Evolutionary conservation across 176 grass and related monocot genomes (phyloP), one percentile per base, ranked within the genome.

Genomic region (Bothriochloa decipiens): DNA sequence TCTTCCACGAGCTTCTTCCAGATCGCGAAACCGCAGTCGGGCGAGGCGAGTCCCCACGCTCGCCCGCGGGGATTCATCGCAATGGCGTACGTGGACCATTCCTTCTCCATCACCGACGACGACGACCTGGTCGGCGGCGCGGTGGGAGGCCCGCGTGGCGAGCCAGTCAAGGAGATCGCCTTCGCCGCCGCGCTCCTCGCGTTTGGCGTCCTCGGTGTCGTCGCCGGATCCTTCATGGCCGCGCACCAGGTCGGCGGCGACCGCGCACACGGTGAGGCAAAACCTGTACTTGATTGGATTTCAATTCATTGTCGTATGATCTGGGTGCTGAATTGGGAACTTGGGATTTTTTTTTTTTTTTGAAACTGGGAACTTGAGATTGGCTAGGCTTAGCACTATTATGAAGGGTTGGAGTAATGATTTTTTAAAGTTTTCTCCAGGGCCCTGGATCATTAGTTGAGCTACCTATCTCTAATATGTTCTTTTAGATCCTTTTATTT

Each of bases 11-110:
- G 73, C 13, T 49, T 32, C 13, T 49, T 32, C 72, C 73, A 71
- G 73, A 88, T 78, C 79, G 11, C 39, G 62, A 55, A 41, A 18
- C 27, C 27, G 15, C 66, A 28, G 28, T 36, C 75, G 11, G 45
- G 18, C 57, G 35, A 37, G 58, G 20, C 73, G 77, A 88, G 70
- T 20, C 40, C 74, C 71, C 77, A 35, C 25, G 27, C 42, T n/a
- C 69, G 75, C 25, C 17, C 36, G 15, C 47, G 33, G 25, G 25
- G 25, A 74, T 74, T 28, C 49, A 22, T 76, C 62, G 62, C 29
- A 37, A 94, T 94, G 92, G 92, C 92, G 71, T 94, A 94, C 84
- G 92, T 94, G 35, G 92, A 94, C 87, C 92, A 94, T 77, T 83
- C 89, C 26, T 94, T 94, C 79, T 94, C 92, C 62, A 91, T 94